Percentiles rank a stretch among this genome's conserved stretches.
These are phyloP conservation scores for Helminthosporium solani DNA, from an alignment of 2,329 filamentous ascomycete species.

Conservation along the genomic window DNA sequence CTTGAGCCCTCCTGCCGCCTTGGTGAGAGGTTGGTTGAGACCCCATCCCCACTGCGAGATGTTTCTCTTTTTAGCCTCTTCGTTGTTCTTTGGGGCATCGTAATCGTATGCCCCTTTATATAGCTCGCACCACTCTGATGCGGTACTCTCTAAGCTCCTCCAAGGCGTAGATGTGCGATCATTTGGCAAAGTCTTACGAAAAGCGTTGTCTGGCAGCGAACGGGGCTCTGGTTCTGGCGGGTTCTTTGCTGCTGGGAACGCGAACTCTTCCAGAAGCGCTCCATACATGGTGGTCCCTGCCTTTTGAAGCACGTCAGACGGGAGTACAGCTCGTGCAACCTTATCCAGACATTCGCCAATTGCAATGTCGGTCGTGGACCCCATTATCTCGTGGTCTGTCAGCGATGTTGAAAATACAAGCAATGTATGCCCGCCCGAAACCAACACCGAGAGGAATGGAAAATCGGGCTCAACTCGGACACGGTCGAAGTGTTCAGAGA, in stretches of 20 bases:
- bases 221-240: slow-evolving; percentile 36
- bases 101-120: slow-evolving; percentile 51
- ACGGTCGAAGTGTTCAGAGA: slow-evolving; percentile 1
- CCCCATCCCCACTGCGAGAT: slow-evolving; percentile 63
- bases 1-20: slow-evolving; percentile 41
- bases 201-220: background rate
- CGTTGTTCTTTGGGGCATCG: slow-evolving; percentile 57
- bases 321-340: slow-evolving; percentile 73
- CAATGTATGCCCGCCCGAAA: slow-evolving; percentile 89
- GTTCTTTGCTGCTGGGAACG: slow-evolving; percentile 56
- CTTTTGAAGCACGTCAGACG: slow-evolving; percentile 55
- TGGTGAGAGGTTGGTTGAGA: slow-evolving; percentile 66
- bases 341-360: slow-evolving; percentile 91
- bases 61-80: slow-evolving; percentile 57
- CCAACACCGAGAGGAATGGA: slow-evolving; percentile 84
- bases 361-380: slow-evolving; percentile 75
- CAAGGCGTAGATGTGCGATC: no score
- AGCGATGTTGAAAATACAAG: slow-evolving; percentile 73
- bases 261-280: slow-evolving; percentile 74
- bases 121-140: slow-evolving; percentile 19
- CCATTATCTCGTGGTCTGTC: slow-evolving; percentile 71
- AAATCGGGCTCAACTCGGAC: slow-evolving; percentile 57
- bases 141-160: slow-evolving; percentile 11
- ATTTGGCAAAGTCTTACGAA: slow-evolving; percentile 4
- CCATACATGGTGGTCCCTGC: slow-evolving; percentile 75